Conservation (phyloP, 164 flowering plant species). For the Amborella trichopoda region DNA sequence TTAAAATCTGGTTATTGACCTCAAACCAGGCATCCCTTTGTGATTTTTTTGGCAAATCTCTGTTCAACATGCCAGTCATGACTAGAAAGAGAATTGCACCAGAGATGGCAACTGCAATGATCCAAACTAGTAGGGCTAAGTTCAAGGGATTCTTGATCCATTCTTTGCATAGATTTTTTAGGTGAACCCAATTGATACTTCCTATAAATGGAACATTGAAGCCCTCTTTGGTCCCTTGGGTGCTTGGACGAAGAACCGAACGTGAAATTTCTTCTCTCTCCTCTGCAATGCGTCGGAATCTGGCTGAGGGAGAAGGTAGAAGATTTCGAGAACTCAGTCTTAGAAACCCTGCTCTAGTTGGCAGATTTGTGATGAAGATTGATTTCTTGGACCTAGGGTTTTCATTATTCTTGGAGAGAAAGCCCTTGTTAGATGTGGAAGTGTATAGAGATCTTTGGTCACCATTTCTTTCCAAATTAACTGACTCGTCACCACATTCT, state of each 20-base stretch:
- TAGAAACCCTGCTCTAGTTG: conserved; percentile 10
- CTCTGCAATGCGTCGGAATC: conserved; percentile 36
- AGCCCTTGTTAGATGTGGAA: too few relatives aligned
- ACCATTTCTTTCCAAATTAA: too few relatives aligned
- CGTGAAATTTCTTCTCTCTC: conserved; percentile 57
- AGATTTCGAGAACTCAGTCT: conserved; percentile 20
- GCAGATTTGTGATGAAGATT: too few relatives aligned
- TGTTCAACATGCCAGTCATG: conserved; percentile 80
- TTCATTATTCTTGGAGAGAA: too few relatives aligned
- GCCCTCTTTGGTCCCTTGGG: conserved; percentile 28
- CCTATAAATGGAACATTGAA: conserved; percentile 23
- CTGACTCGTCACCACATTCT: too few relatives aligned
- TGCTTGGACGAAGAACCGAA: conserved; percentile 33
- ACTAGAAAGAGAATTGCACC: conserved; percentile 81
- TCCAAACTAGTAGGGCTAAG: conserved; percentile 73
- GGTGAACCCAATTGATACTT: conserved; percentile 47
- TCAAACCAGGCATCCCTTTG: conserved; percentile 80
- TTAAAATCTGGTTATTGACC: conserved; percentile 87
- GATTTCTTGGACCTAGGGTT: too few relatives aligned
- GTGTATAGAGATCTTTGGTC: too few relatives aligned
- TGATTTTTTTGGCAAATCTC: conserved; percentile 43
- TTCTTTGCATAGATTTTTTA: conserved; percentile 35
- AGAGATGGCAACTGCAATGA: conserved; percentile 52
- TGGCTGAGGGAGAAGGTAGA: conserved; percentile 40
- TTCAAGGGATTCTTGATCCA: conserved; percentile 81